These are phyloP conservation scores for Ophiocordyceps unilateralis DNA, from an alignment of 2,329 filamentous ascomycete genomes.

Conservation along the genomic window DNA sequence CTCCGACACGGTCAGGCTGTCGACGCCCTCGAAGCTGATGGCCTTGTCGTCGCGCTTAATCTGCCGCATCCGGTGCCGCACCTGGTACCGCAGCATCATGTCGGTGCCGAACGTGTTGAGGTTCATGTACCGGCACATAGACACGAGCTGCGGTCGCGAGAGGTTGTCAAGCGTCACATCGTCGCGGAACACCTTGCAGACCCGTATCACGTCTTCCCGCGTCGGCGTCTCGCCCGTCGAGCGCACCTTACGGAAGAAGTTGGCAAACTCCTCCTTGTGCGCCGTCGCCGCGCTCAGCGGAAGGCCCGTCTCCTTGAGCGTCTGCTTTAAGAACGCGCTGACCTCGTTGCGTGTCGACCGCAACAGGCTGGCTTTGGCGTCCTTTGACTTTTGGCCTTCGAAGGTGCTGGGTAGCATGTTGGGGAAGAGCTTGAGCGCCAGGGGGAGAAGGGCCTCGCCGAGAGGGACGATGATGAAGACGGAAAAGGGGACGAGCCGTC, in stretches of 20 bases:
- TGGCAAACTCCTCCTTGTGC: conserved; percentile 82
- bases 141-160: conserved; percentile 85
- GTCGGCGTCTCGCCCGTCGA: conserved; percentile 83
- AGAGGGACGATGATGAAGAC: conserved; percentile 96
- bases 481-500: conserved; percentile 83
- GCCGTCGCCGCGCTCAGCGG: conserved; percentile 71
- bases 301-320: conserved; percentile 81
- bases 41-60: conserved; percentile 96
- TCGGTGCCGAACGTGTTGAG: conserved; percentile 94
- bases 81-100: conserved; percentile 91
- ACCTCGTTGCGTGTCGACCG: conserved; percentile 85
- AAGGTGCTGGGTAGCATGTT: conserved; percentile 96
- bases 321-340: conserved; percentile 74
- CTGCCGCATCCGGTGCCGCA: conserved; percentile 95
- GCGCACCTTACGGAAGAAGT: conserved; percentile 93
- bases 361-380: conserved; percentile 67
- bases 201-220: conserved; percentile 84
- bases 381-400: conserved; percentile 78
- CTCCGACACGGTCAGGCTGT: conserved; percentile 82
- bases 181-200: conserved; percentile 98
- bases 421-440: conserved; percentile 88
- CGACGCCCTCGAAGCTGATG: conserved; percentile 86
- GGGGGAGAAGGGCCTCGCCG: conserved; percentile 77
- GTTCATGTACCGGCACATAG: conserved; percentile 97
- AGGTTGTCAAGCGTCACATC: conserved; percentile 95